A percentile compares a stretch with the other conserved stretches of the same genome.
phyloP scores from a whole-genome alignment of 2,329 filamentous ascomycete species.

The Cordyceps pruinosa region DNA sequence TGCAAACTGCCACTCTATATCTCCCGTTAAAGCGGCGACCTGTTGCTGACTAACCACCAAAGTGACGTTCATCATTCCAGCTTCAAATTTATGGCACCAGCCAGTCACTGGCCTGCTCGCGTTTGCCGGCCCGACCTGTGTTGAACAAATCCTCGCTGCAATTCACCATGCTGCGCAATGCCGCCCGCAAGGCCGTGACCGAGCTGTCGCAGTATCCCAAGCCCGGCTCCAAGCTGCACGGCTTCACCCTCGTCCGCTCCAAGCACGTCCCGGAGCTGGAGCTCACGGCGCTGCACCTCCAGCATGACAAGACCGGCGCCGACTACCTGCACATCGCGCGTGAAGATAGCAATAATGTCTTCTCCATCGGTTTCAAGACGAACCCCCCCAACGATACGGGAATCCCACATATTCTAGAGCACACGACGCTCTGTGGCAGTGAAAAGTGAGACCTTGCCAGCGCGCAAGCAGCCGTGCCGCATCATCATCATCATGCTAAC shows the following conservation, averaged over 20 bases:
- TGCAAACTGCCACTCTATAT: not conserved
- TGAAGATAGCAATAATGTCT: constrained; percentile 98
- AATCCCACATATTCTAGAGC: constrained; percentile 93
- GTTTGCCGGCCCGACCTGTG: not conserved
- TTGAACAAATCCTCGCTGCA: not conserved
- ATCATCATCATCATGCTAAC: constrained; percentile 25
- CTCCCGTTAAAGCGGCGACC: constrained; percentile 2
- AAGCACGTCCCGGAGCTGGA: constrained; percentile 94
- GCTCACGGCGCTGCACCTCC: constrained; percentile 80
- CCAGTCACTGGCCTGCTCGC: not conserved
- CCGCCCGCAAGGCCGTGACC: constrained; percentile 59
- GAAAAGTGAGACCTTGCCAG: constrained; percentile 60
- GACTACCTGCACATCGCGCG: constrained; percentile 93
- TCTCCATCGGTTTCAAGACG: constrained; percentile 98
- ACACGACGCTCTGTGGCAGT: constrained; percentile 93
- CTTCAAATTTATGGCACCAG: not conserved
- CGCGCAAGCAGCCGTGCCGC: constrained; percentile 3
- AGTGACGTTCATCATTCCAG: not conserved
- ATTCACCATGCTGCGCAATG: constrained; percentile 44
- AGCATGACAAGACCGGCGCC: constrained; percentile 91
- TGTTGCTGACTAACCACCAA: constrained; percentile 8
- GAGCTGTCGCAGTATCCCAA: constrained; percentile 69
- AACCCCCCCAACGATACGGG: constrained; percentile 96
- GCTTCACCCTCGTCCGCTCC: constrained; percentile 81
- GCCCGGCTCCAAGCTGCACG: constrained; percentile 79